These are phyloP conservation scores for Ophryocystis elektroscirrha DNA, from an alignment of 169 alveolate species.

Conservation along the genomic window DNA sequence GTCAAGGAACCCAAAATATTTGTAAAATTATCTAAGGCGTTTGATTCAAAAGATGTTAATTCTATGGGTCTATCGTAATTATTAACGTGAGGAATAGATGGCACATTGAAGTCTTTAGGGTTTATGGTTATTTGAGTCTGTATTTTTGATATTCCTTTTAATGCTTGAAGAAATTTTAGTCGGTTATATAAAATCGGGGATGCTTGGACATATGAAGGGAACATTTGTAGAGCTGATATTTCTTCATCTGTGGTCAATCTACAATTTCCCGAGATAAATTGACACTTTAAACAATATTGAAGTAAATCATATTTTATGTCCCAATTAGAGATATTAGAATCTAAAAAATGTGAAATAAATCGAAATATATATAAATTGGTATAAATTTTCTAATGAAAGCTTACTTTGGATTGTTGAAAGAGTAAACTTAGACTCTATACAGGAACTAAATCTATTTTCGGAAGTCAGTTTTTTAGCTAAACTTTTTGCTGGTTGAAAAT, in stretches of 20 bases:
- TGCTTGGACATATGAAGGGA: constrained; percentile 18
- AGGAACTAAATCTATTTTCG: too few relatives aligned
- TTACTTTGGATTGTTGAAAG: too few relatives aligned
- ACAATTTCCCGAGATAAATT: constrained; percentile 21
- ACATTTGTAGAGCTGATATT: constrained; percentile 16
- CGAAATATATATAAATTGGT: too few relatives aligned
- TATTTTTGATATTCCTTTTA: not conserved
- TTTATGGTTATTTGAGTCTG: not conserved
- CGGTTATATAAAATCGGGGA: constrained; percentile 21
- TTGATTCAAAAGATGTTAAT: not conserved
- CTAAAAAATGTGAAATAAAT: too few relatives aligned
- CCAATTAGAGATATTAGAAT: too few relatives aligned
- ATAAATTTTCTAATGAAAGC: too few relatives aligned
- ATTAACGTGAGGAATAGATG: constrained; percentile 20
- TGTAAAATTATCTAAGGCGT: constrained; percentile 8
- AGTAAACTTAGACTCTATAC: too few relatives aligned
- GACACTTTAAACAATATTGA: constrained; percentile 7
- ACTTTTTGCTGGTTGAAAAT: too few relatives aligned
- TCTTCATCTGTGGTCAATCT: constrained; percentile 25
- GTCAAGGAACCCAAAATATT: constrained; percentile 9
- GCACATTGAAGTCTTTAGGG: constrained; percentile 4
- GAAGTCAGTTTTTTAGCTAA: too few relatives aligned
- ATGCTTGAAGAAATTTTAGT: constrained; percentile 8
- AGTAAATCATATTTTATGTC: constrained; percentile 15
- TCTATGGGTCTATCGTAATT: constrained; percentile 20